Conservation (phyloP, 805 yeast genomes). For the Candida coleopterorum region DNA sequence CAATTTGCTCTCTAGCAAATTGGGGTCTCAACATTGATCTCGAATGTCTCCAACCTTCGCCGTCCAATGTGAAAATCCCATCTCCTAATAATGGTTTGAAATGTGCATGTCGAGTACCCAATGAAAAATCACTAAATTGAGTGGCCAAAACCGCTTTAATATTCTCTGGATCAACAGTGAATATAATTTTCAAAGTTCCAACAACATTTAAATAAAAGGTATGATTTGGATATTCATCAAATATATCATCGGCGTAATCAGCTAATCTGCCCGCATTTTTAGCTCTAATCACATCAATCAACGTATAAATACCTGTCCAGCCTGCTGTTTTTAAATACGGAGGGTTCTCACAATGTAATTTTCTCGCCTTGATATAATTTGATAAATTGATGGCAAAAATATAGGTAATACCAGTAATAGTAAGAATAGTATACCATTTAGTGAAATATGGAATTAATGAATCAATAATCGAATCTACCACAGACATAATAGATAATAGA, state of each 20-base stretch:
- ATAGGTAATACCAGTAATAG: constrained; percentile 3
- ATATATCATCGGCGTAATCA: constrained; percentile 14
- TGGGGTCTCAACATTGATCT: constrained; percentile 36
- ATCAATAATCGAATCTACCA: constrained; percentile 2
- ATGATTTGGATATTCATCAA: constrained; percentile 6
- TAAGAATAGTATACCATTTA: constrained; percentile 9
- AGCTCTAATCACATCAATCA: constrained; percentile 13
- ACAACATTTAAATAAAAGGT: constrained; percentile 10
- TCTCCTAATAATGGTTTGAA: constrained; percentile 32
- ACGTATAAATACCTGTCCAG: constrained; percentile 7
- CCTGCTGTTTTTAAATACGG: constrained; percentile 4
- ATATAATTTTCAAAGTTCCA: constrained; percentile 16
- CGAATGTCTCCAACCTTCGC: constrained; percentile 36
- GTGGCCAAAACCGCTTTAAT: constrained; percentile 35
- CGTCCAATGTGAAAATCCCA: constrained; percentile 36
- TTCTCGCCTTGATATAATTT: constrained; percentile 1
- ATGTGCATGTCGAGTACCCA: constrained; percentile 29
- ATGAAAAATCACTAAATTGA: constrained; percentile 32
- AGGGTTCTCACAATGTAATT: constrained; percentile 8
- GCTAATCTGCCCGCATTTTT: constrained; percentile 21
- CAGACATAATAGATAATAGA: too few species aligned
- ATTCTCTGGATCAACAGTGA: constrained; percentile 33
- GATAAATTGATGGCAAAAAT: not conserved
- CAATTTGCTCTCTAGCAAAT: constrained; percentile 34
- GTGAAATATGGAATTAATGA: constrained; percentile 7